A percentile compares a stretch with the other conserved stretches of the same genome.
These are phyloP conservation scores for Lindgomyces ingoldianus DNA, from an alignment of 495 filamentous ascomycete genomes.

Conservation along the genomic window DNA sequence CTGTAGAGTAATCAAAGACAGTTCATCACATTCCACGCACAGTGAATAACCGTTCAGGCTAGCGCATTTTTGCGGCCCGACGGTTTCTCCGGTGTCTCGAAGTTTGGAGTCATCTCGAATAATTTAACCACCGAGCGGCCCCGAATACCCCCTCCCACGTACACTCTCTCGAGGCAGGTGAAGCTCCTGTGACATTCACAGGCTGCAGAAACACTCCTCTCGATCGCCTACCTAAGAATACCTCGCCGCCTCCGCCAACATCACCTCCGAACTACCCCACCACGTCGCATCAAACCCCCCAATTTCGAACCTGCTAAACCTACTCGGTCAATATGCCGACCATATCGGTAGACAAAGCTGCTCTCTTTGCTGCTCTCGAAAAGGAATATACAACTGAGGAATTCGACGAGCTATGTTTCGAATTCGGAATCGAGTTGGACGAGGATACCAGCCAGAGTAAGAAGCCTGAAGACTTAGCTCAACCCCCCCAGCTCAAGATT, in stretches of 20 bases:
- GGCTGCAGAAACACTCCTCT: background rate
- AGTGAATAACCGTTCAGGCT: background rate
- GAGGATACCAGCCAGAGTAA: conserved; percentile 66
- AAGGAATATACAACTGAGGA: conserved; percentile 89
- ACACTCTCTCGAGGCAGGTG: background rate
- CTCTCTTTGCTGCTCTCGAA: conserved; percentile 88
- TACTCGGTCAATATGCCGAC: conserved; percentile 67
- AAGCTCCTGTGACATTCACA: background rate
- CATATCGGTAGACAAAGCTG: conserved; percentile 91
- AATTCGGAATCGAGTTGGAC: conserved; percentile 97
- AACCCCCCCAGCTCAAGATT: conserved; percentile 87
- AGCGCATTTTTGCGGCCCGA: conserved; percentile 5
- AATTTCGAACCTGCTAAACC: background rate
- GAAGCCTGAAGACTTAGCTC: conserved; percentile 30
- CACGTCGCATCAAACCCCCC: background rate
- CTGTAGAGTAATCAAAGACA: too few species aligned
- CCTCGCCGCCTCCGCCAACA: background rate
- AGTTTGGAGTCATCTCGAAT: conserved; percentile 23
- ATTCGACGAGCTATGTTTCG: conserved; percentile 97
- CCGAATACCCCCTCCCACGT: background rate
- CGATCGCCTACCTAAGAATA: background rate
- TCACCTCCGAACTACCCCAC: conserved; percentile 20
- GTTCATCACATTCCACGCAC: too few species aligned
- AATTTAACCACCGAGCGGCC: background rate
- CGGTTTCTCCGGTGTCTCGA: conserved; percentile 4